Conservation (phyloP, 768 basidiomycete species). For the Nevesoporus exiguus region DNA sequence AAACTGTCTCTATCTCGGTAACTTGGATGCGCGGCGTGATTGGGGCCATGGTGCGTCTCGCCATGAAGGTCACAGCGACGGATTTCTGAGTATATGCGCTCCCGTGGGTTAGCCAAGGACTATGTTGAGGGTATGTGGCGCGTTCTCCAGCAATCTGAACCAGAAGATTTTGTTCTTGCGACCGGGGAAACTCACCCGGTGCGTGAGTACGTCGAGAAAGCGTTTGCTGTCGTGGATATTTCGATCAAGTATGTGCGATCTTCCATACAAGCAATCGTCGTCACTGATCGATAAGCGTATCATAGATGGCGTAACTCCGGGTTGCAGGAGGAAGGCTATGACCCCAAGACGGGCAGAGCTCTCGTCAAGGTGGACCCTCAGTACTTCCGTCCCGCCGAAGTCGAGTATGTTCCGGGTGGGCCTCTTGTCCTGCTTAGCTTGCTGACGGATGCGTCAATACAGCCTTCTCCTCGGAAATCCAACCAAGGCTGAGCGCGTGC, state of each 20-base stretch:
- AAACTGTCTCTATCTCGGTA: conserved; percentile 87
- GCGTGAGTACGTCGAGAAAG: conserved; percentile 86
- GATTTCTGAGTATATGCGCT: conserved; percentile 5
- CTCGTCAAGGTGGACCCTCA: conserved; percentile 82
- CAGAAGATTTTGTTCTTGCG: conserved; percentile 92
- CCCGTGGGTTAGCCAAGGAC: conserved; percentile 56
- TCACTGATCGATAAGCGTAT: conserved; percentile 1
- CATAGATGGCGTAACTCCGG: conserved; percentile 74
- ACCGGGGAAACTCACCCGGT: conserved; percentile 96
- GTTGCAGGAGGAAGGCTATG: conserved; percentile 74
- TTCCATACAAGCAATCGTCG: background rate
- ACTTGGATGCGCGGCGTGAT: conserved; percentile 91
- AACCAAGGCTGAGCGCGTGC: conserved; percentile 79
- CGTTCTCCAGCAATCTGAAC: conserved; percentile 82
- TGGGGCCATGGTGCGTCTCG: conserved; percentile 86
- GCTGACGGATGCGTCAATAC: background rate
- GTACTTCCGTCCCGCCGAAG: conserved; percentile 95
- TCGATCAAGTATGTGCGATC: conserved; percentile 51
- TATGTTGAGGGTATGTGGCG: conserved; percentile 99
- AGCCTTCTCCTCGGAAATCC: conserved; percentile 87
- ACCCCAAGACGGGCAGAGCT: conserved; percentile 61
- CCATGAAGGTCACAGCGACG: background rate
- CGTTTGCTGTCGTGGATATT: conserved; percentile 69
- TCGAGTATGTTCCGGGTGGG: conserved; percentile 61
- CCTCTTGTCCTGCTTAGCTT: background rate